Conservation (phyloP, 768 basidiomycete species). For the Suillus alpinus region DNA sequence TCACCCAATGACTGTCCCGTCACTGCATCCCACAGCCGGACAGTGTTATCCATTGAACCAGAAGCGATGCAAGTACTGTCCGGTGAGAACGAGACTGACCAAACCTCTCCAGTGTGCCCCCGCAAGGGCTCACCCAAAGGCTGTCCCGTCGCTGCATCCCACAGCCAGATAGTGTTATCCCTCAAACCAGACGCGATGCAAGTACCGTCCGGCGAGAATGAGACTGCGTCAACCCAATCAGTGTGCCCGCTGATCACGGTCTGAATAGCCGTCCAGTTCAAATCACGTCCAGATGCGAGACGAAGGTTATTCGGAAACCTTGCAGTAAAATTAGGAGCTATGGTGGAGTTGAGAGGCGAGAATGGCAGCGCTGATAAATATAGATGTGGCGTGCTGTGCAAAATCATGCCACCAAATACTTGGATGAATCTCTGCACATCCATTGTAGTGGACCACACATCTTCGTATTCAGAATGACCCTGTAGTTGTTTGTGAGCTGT, state of each 20-base stretch:
- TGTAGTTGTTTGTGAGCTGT: neutral
- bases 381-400: conserved; percentile 19
- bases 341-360: conserved; percentile 21
- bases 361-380: conserved; percentile 25
- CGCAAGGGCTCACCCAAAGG: neutral
- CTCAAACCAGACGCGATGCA: neutral
- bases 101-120: neutral
- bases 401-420: conserved; percentile 10
- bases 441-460: neutral
- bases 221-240: neutral
- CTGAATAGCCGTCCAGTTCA: conserved; percentile 17
- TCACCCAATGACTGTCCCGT: neutral
- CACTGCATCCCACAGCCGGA: neutral
- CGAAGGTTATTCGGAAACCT: conserved; percentile 3
- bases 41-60: neutral
- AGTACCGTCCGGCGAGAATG: neutral
- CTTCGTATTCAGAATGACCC: neutral
- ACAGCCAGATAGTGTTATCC: neutral
- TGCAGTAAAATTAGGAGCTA: neutral
- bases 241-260: conserved; percentile 6
- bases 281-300: neutral
- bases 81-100: neutral
- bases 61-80: neutral
- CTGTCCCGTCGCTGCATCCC: neutral
- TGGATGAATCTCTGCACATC: conserved; percentile 14